phyloP scores from a whole-genome alignment of 129 eudicot species.

The Arctium lappa region DNA sequence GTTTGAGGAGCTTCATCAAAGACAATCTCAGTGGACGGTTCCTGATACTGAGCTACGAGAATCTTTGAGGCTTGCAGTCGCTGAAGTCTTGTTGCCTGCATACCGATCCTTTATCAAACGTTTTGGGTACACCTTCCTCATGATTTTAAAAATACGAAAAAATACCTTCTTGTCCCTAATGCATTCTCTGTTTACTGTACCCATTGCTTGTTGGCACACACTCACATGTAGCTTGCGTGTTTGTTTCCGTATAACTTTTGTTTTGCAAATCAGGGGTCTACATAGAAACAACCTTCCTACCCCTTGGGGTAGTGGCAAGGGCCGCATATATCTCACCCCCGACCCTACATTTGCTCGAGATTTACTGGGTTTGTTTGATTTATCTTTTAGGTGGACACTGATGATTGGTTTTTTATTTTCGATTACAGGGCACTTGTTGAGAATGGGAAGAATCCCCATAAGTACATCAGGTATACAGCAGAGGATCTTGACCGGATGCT shows the following conservation, averaged over 20 bases:
- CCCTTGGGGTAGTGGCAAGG: not conserved
- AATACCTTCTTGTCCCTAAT: too few relatives aligned
- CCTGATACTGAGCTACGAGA: slow-evolving; percentile 96
- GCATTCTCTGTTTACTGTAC: too few relatives aligned
- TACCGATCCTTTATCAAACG: slow-evolving; percentile 97
- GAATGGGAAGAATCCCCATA: slow-evolving; percentile 87
- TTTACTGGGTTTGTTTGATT: not conserved
- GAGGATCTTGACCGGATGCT: slow-evolving; percentile 98
- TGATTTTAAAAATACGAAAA: not conserved
- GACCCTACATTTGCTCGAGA: not conserved
- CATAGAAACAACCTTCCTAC: not conserved
- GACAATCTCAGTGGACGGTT: slow-evolving; percentile 98
- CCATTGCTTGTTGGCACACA: too few relatives aligned
- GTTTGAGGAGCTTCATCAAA: slow-evolving; percentile 99
- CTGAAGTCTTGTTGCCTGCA: slow-evolving; percentile 96
- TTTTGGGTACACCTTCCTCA: slow-evolving; percentile 44
- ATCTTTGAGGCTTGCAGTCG: slow-evolving; percentile 93
- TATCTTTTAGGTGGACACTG: not conserved
- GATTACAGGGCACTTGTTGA: slow-evolving; percentile 81
- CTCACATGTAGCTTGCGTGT: not conserved
- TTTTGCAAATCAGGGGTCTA: not conserved
- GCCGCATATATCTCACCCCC: not conserved
- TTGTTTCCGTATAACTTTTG: too few relatives aligned
- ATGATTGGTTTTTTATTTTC: not conserved
- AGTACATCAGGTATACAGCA: slow-evolving; percentile 81